phyloP scores from a whole-genome alignment of 2,329 filamentous ascomycete species.

The Fusarium sp. region DNA sequence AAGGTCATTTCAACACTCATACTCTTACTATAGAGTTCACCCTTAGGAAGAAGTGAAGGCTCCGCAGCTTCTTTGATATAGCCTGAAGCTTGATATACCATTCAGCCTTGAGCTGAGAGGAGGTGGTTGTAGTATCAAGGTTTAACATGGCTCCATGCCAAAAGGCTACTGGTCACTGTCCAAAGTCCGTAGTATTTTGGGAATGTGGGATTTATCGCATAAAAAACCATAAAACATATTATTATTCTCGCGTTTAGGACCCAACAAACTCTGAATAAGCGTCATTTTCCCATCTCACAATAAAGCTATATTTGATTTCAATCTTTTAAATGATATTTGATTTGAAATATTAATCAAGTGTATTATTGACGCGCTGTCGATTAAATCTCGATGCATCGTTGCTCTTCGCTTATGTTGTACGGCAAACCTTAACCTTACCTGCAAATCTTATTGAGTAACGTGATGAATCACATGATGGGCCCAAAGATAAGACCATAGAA shows the following conservation, averaged over 20 bases:
- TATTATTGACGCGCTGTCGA: no score
- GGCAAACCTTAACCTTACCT: not conserved
- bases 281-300: not conserved
- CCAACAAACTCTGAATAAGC: not conserved
- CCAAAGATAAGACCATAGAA: not conserved
- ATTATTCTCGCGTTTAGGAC: not conserved
- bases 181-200: no score
- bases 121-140: not conserved
- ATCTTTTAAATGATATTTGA: fast-evolving
- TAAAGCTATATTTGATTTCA: not conserved
- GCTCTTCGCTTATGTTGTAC: fast-evolving
- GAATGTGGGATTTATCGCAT: not conserved
- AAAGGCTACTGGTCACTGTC: not conserved
- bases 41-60: not conserved
- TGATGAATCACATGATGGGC: not conserved
- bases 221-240: fast-evolving
- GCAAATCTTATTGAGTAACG: not conserved
- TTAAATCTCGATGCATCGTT: not conserved
- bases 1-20: not conserved
- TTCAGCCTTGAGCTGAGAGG: not conserved
- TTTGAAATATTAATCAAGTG: fast-evolving
- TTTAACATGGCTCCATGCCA: not conserved
- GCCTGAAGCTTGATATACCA: not conserved
- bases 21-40: not conserved
- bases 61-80: not conserved